phyloP scores from a whole-genome alignment of 495 filamentous ascomycete species.

The Friedmanniomyces simplex region DNA sequence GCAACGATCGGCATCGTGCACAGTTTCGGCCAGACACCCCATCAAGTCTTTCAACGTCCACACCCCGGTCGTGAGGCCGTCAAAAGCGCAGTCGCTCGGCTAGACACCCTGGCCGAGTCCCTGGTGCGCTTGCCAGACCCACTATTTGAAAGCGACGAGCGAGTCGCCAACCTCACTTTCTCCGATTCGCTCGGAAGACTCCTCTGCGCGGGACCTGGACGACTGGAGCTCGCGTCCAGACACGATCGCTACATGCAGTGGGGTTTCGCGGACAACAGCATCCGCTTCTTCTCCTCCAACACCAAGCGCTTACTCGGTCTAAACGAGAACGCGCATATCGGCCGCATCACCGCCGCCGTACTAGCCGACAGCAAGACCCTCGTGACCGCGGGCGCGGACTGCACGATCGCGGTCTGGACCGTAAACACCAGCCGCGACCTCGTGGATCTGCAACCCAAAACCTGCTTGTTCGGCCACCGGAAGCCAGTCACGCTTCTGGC shows the following conservation, averaged over 20 bases:
- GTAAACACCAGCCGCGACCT: slow-evolving; percentile 46
- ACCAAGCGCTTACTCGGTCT: slow-evolving; percentile 66
- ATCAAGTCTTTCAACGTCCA: slow-evolving; percentile 77
- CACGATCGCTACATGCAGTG: slow-evolving; percentile 92
- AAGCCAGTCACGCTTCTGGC: slow-evolving; percentile 70
- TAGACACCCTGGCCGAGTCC: slow-evolving; percentile 69
- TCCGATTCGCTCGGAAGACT: slow-evolving; percentile 69
- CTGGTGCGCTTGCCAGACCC: slow-evolving; percentile 74
- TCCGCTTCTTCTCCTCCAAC: slow-evolving; percentile 78
- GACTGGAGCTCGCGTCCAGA: slow-evolving; percentile 73
- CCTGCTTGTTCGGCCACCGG: slow-evolving; percentile 81
- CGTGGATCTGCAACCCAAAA: slow-evolving; percentile 71
- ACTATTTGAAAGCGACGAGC: slow-evolving; percentile 70
- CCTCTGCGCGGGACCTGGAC: slow-evolving; percentile 69
- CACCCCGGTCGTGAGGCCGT: slow-evolving; percentile 65
- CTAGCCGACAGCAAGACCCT: slow-evolving; percentile 86
- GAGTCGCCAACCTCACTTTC: slow-evolving; percentile 69
- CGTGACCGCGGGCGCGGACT: slow-evolving; percentile 83
- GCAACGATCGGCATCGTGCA: slow-evolving; percentile 93
- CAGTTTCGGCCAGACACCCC: slow-evolving; percentile 95
- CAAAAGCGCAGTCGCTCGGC: slow-evolving; percentile 46
- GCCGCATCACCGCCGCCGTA: slow-evolving; percentile 66
- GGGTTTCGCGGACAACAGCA: slow-evolving; percentile 87
- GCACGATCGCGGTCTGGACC: slow-evolving; percentile 75
- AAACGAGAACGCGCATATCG: slow-evolving; percentile 86